Evolutionary conservation across 768 basidiomycete genomes (phyloP), one percentile per base, ranked within the genome.

Genomic region (Kwoniella sp.): DNA sequence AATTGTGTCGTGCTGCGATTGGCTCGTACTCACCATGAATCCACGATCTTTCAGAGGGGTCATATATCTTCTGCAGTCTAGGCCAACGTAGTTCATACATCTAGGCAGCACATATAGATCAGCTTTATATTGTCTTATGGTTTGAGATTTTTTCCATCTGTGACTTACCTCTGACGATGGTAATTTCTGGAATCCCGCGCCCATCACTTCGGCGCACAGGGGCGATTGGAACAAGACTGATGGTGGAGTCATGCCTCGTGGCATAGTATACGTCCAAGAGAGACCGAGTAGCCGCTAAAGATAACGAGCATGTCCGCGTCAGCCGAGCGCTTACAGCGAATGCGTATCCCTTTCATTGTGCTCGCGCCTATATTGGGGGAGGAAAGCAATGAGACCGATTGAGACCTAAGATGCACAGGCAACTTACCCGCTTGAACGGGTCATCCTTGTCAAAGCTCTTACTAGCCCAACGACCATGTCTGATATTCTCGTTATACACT

Each of bases 41-140:
- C 87, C 89, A 91, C n/a, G 81, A 75, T 19, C 91, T 85, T 63
- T 91, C 89, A 24, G 74, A 78, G 0, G 81, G 71, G 7, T 88
- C 85, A 76, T 85, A 85, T 1, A 87, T 80, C 74, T 92, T 93
- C 33, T 84, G 84, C 29, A 94, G 83, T 53, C 92, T 83, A 0
- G 92, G 90, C 76, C 89, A 94, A 22, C 92, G 88, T 4, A 92
- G 82, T 67, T 90, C 90, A 74, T 93, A 93, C 71, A 88, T 83
- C 90, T 92, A 64, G 15, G 47, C 54, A 13, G 36, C 30, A 24
- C 53, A 68, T 49, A 29, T 29, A 49, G 36, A 57, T 47, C 53
- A 36, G 12, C 10, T 53, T 37, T 27, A n/a, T n/a, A n/a, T n/a
- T n/a, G n/a, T n/a, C n/a, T n/a, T n/a, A n/a, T n/a, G n/a, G n/a